These are phyloP conservation scores for Sporisorium exsertum DNA, from an alignment of 1,284 basidiomycete genomes.

Conservation along the genomic window DNA sequence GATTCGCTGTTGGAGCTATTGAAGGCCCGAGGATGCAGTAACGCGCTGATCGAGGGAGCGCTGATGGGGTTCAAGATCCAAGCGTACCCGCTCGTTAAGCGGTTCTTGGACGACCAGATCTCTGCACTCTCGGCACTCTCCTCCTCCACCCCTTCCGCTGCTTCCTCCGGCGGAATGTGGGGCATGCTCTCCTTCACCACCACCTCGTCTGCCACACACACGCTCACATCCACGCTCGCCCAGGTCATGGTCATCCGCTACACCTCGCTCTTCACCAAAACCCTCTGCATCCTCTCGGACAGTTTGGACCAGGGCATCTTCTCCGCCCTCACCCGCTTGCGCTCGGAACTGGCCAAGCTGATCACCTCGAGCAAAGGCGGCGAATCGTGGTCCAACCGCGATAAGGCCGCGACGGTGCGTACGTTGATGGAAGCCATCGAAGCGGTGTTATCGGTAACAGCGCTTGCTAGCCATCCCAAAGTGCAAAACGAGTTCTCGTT, in stretches of 20 bases:
- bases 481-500: constrained; percentile 49
- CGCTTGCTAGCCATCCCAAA: constrained; percentile 6
- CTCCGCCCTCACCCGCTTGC: constrained; percentile 12
- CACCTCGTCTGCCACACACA: neutral
- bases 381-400: neutral
- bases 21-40: constrained; percentile 29
- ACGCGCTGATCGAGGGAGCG: constrained; percentile 44
- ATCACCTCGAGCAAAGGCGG: neutral
- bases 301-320: constrained; percentile 19
- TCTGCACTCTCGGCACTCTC: constrained; percentile 24
- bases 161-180: constrained; percentile 5
- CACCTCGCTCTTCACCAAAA: constrained; percentile 33
- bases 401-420: neutral
- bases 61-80: constrained; percentile 60
- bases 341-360: constrained; percentile 18
- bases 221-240: neutral
- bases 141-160: constrained; percentile 6
- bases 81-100: constrained; percentile 56
- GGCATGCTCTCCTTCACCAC: constrained; percentile 7
- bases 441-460: neutral
- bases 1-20: constrained; percentile 40
- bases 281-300: constrained; percentile 20
- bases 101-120: constrained; percentile 56
- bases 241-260: constrained; percentile 28
- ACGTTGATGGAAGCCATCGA: constrained; percentile 8